Base-by-base conservation (phyloP, 257 asterid genomes). In the Scutellaria barbata region DNA sequence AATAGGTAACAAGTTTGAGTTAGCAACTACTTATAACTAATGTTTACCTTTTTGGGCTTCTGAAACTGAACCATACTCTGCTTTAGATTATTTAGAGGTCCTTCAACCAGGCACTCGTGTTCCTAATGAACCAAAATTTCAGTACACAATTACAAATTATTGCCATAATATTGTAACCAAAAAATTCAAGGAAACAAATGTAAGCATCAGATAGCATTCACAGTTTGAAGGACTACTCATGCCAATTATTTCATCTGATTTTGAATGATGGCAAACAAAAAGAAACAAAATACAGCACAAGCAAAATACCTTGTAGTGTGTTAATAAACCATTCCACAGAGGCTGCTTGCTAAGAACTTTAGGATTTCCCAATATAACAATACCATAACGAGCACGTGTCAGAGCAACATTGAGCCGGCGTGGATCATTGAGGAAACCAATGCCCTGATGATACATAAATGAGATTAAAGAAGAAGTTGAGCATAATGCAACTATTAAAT, bases 1-100 rank as follows among this genome's bases (percentile, higher is more conserved):
- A 54, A 14, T 30, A n/a, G 60, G 71, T 10, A 76, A 66, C 3
- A 37, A 2, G 22, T 33, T 58, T 72, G 14, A 54, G 50, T 35
- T 7, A 73, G n/a, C 66, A 30, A 50, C 51, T 20, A 35, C 35
- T 40, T 47, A 20, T 51, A 58, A 41, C 22, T 10, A 58, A 30
- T 37, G 7, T 40, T 18, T 59, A 93, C 99, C 98, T 95, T 95
- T 82, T 86, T 92, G 54, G 99, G 99, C 80, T 95, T 95, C 83
- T 95, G 99, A 83, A 92, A 95, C 72, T 95, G 99, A 80, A 95
- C 99, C 99, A 95, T 95, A 75, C 99, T 95, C 82, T 95, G 99
- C 89, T 92, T 95, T 57, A 95, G 80, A 83, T 95, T 95, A 82
- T 88, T 95, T 69, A 95, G 83, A 71, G 98, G 98, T 62, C 99